Percentiles rank a stretch among this genome's conserved stretches.
Evolutionary conservation across 116 monocot species (phyloP).

Genomic region (Trichopus zeylanicus): DNA sequence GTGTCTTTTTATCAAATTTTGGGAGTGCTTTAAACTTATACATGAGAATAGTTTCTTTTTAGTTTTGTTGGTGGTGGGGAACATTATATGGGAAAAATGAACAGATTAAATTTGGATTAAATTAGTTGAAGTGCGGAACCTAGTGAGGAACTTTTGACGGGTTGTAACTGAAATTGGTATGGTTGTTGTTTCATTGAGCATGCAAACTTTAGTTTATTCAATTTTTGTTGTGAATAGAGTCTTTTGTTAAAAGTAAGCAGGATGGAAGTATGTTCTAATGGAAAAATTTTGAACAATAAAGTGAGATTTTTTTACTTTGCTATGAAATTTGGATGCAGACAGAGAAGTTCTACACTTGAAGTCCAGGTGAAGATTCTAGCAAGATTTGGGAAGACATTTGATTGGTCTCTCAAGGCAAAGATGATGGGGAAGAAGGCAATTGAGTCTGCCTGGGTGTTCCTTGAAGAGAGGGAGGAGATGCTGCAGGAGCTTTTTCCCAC

Average conservation of each 20-base stretch:
- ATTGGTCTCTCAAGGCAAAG: conserved; percentile 87
- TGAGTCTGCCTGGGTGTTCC: conserved; percentile 70
- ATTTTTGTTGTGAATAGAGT: neutral
- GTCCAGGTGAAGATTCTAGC: conserved; percentile 81
- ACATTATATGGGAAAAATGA: too few relatives aligned
- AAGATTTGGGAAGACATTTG: conserved; percentile 80
- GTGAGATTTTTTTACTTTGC: neutral
- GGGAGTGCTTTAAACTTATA: too few relatives aligned
- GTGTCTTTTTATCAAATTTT: too few relatives aligned
- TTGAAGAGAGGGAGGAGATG: conserved; percentile 79
- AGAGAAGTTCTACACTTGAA: conserved; percentile 78
- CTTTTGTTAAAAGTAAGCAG: neutral
- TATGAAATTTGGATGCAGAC: conserved; percentile 32
- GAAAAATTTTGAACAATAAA: too few relatives aligned
- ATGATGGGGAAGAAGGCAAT: conserved; percentile 94
- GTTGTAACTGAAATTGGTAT: neutral
- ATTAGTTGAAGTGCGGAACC: neutral
- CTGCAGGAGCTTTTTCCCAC: conserved; percentile 77
- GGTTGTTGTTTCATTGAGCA: neutral
- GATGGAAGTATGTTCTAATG: too few relatives aligned
- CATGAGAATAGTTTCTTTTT: neutral
- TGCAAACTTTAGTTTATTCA: too few relatives aligned
- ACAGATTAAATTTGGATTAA: neutral
- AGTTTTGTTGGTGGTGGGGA: neutral
- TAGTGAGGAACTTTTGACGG: neutral